These are phyloP conservation scores for Cardamine resedifolia DNA, from an alignment of 345 rosid species.

Conservation along the genomic window DNA sequence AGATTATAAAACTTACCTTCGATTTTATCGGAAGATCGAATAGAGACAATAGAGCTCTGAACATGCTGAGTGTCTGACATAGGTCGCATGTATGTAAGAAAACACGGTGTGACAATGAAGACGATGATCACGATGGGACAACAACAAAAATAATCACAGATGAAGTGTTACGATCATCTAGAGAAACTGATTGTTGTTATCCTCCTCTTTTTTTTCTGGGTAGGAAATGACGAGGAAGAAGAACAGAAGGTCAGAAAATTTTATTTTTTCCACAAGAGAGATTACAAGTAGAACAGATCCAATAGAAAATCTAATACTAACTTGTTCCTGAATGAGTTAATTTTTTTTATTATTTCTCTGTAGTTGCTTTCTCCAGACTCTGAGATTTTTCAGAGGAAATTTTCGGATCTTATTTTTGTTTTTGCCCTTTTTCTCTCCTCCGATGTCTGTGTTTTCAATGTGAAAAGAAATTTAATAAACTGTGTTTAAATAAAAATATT, in stretches of 20 bases:
- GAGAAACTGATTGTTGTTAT: background rate
- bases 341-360: background rate
- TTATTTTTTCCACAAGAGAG: background rate
- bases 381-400: conserved; percentile 14
- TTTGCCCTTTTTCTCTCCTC: conserved; percentile 25
- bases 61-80: conserved; percentile 69
- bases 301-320: conserved; percentile 31
- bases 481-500: background rate
- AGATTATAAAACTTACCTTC: conserved; percentile 42
- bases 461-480: conserved; percentile 11
- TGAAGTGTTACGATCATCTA: conserved; percentile 3
- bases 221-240: conserved; percentile 23
- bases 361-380: background rate
- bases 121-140: conserved; percentile 21
- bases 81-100: conserved; percentile 37
- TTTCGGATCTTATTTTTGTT: conserved; percentile 25
- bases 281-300: conserved; percentile 20
- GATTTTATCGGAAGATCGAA: conserved; percentile 58
- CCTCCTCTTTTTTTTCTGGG: background rate
- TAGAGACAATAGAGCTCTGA: conserved; percentile 52
- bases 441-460: conserved; percentile 38
- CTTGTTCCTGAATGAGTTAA: conserved; percentile 37
- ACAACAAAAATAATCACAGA: background rate
- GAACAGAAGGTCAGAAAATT: conserved; percentile 9
- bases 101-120: conserved; percentile 14